Evolutionary conservation across 2,329 filamentous ascomycete genomes (phyloP).

Genomic region (Beauveria brongniartii): DNA sequence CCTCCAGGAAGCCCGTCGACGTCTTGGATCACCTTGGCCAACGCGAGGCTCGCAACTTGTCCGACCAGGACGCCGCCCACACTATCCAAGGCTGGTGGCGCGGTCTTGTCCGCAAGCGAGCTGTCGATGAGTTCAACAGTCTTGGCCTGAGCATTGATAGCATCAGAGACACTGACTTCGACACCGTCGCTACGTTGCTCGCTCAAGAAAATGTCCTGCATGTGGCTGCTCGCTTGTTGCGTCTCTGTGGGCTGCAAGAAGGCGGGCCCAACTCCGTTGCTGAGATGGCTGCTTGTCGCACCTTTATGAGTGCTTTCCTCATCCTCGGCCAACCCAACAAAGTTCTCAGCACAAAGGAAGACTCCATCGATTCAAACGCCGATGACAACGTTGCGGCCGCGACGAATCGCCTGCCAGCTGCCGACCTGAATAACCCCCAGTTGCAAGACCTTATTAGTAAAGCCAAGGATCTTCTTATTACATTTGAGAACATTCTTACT

Average conservation of each 20-base stretch:
- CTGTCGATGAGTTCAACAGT: constrained; percentile 56
- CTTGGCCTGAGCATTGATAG: constrained; percentile 63
- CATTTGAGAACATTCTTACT: constrained; percentile 66
- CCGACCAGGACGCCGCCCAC: constrained; percentile 52
- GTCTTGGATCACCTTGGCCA: constrained; percentile 43
- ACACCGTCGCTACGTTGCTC: constrained; percentile 62
- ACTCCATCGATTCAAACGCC: constrained; percentile 25
- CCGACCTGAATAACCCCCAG: constrained; percentile 52
- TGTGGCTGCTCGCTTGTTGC: constrained; percentile 58
- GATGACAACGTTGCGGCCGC: constrained; percentile 51
- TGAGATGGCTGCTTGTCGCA: constrained; percentile 63
- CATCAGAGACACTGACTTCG: constrained; percentile 63
- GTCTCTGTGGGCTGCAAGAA: constrained; percentile 62
- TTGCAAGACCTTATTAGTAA: constrained; percentile 67
- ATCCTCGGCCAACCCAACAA: constrained; percentile 73
- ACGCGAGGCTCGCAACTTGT: constrained; percentile 36
- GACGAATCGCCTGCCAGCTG: constrained; percentile 23
- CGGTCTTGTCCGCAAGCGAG: constrained; percentile 45
- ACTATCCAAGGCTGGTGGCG: constrained; percentile 67
- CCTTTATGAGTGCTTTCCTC: constrained; percentile 71
- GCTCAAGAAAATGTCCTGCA: constrained; percentile 58
- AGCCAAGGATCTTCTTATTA: constrained; percentile 66
- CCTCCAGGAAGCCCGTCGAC: constrained; percentile 41
- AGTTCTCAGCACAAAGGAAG: constrained; percentile 61
- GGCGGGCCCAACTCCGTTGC: constrained; percentile 53